These are phyloP conservation scores for Fagus crenata DNA, from an alignment of 306 rosid genomes.

Conservation along the genomic window DNA sequence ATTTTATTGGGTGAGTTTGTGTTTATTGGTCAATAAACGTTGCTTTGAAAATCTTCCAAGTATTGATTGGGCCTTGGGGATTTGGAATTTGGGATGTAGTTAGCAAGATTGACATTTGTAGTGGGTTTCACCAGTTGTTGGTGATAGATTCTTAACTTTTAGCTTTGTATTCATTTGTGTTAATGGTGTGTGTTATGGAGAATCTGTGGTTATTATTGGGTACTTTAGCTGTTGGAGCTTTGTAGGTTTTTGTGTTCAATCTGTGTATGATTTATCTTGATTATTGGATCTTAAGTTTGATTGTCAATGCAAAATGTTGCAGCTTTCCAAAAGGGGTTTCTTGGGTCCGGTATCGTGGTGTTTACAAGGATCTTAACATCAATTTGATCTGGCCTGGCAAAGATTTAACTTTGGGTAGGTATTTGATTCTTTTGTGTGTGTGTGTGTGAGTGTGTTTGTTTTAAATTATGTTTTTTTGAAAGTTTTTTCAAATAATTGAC, in stretches of 20 bases:
- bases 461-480: not conserved
- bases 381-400: conserved; percentile 87
- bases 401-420: conserved; percentile 67
- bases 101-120: not conserved
- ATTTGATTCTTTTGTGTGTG: not conserved
- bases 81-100: not conserved
- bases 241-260: not conserved
- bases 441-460: not conserved
- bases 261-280: not conserved
- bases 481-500: not conserved
- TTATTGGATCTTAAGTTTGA: conserved; percentile 14
- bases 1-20: not conserved
- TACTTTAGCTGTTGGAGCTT: not conserved
- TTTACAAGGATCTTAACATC: conserved; percentile 61
- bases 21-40: not conserved
- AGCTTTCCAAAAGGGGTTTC: conserved; percentile 81
- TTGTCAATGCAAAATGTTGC: conserved; percentile 30
- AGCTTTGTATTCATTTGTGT: not conserved
- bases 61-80: not conserved
- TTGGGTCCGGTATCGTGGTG: conserved; percentile 75
- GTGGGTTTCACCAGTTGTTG: conserved; percentile 3
- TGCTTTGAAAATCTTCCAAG: not conserved
- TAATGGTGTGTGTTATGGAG: not conserved
- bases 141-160: not conserved
- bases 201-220: not conserved